These are phyloP conservation scores for Nicotiana attenuata DNA, from an alignment of 257 asterid species.

Conservation along the genomic window DNA sequence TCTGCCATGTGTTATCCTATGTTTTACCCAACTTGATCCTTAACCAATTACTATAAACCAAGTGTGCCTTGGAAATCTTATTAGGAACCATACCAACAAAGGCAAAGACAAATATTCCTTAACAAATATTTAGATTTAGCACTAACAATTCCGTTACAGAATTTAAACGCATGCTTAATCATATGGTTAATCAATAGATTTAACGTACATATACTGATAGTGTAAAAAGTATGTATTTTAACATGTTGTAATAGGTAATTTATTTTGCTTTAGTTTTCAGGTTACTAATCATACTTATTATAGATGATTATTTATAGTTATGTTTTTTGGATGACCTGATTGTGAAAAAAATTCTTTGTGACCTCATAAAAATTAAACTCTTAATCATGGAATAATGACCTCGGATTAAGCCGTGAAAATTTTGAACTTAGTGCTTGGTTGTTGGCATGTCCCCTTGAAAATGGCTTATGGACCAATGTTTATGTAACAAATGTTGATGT, in stretches of 20 bases:
- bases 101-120: constrained; percentile 17
- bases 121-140: background rate
- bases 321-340: background rate
- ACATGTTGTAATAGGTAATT: background rate
- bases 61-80: constrained; percentile 25
- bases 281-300: background rate
- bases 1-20: constrained; percentile 40
- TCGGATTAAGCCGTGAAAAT: constrained; percentile 13
- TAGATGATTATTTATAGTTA: background rate
- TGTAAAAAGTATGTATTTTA: background rate
- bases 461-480: constrained; percentile 29
- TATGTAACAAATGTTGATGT: constrained; percentile 28
- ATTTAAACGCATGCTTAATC: background rate
- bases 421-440: constrained; percentile 24
- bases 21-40: constrained; percentile 18
- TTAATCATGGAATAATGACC: background rate
- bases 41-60: constrained; percentile 22
- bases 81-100: constrained; percentile 14
- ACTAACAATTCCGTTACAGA: constrained; percentile 3
- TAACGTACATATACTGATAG: background rate
- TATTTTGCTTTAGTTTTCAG: background rate
- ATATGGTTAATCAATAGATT: background rate
- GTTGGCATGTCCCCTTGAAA: constrained; percentile 35
- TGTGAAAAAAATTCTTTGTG: too few relatives aligned
- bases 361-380: background rate